Evolutionary conservation across 805 yeast species (phyloP).

Genomic region (Saturnispora bothae): DNA sequence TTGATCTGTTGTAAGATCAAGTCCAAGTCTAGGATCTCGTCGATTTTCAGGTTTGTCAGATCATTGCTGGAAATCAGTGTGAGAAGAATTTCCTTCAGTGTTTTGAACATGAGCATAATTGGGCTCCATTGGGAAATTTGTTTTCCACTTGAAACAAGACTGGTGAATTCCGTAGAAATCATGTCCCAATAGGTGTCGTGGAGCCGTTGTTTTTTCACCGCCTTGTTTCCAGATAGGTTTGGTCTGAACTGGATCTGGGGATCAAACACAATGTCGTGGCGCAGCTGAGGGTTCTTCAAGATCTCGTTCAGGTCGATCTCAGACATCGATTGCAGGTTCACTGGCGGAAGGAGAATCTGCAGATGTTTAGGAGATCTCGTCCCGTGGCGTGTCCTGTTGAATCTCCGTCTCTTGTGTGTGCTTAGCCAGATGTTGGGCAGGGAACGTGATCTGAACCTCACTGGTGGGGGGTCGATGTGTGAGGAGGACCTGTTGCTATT

Average conservation of each 20-base stretch:
- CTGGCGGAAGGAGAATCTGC: conserved; percentile 52
- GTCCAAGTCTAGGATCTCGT: conserved; percentile 67
- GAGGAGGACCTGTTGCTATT: not conserved
- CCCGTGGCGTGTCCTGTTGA: conserved; percentile 1
- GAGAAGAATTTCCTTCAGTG: conserved; percentile 67
- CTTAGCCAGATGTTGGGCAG: conserved; percentile 26
- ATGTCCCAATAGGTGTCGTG: conserved; percentile 81
- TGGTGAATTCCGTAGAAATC: conserved; percentile 56
- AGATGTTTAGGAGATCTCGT: conserved; percentile 7
- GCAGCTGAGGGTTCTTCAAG: conserved; percentile 78
- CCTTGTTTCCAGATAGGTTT: conserved; percentile 84
- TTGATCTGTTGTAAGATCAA: conserved; percentile 64
- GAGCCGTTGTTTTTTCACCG: conserved; percentile 60
- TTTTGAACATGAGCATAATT: conserved; percentile 61
- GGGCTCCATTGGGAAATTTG: conserved; percentile 16
- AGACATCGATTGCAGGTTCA: conserved; percentile 65
- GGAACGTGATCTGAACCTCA: conserved; percentile 26
- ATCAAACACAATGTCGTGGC: conserved; percentile 90
- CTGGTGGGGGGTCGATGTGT: conserved; percentile 10
- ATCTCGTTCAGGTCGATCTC: conserved; percentile 86
- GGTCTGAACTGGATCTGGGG: conserved; percentile 89
- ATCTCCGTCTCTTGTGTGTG: not conserved
- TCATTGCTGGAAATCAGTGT: conserved; percentile 75
- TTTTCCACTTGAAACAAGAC: conserved; percentile 17
- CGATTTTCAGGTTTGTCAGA: conserved; percentile 56